A percentile compares a stretch with the other conserved stretches of the same genome.
These are phyloP conservation scores for Erodium texanum DNA, from an alignment of 441 rosid genomes.

Conservation along the genomic window DNA sequence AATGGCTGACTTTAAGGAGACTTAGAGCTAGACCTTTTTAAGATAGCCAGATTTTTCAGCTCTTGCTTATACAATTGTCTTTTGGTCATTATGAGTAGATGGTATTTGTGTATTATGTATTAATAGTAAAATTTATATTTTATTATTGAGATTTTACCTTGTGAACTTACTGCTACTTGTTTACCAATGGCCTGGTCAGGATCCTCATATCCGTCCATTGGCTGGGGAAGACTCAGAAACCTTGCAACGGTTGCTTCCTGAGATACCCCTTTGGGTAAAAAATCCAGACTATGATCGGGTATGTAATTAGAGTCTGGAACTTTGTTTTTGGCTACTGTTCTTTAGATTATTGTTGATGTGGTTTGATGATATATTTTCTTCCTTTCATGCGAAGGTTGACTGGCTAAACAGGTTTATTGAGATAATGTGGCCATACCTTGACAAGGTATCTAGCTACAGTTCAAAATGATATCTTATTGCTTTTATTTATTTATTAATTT, in stretches of 20 bases:
- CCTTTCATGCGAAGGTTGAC: constrained; percentile 50
- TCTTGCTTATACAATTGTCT: neutral
- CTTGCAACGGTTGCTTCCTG: constrained; percentile 78
- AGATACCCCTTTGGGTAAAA: constrained; percentile 92
- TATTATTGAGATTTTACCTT: neutral
- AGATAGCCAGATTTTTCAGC: neutral
- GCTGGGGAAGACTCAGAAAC: constrained; percentile 62
- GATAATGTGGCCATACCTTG: constrained; percentile 90
- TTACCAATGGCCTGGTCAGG: constrained; percentile 25
- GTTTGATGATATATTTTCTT: constrained; percentile 12
- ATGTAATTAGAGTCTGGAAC: constrained; percentile 19
- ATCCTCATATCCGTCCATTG: constrained; percentile 62
- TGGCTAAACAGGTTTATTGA: constrained; percentile 79
- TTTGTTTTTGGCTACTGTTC: constrained; percentile 3
- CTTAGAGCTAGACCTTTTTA: neutral
- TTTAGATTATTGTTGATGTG: constrained; percentile 10
- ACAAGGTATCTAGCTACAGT: constrained; percentile 46
- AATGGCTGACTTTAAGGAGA: neutral
- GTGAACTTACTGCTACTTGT: neutral
- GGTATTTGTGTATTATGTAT: neutral
- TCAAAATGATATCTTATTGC: no score
- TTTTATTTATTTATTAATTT: constrained; percentile 15
- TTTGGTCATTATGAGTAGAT: no score
- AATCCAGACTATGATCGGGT: constrained; percentile 91
- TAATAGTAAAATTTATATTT: neutral